A percentile compares a stretch with the other conserved stretches of the same genome.
phyloP scores from a whole-genome alignment of 257 asterid species.

The Mitragyna speciosa region DNA sequence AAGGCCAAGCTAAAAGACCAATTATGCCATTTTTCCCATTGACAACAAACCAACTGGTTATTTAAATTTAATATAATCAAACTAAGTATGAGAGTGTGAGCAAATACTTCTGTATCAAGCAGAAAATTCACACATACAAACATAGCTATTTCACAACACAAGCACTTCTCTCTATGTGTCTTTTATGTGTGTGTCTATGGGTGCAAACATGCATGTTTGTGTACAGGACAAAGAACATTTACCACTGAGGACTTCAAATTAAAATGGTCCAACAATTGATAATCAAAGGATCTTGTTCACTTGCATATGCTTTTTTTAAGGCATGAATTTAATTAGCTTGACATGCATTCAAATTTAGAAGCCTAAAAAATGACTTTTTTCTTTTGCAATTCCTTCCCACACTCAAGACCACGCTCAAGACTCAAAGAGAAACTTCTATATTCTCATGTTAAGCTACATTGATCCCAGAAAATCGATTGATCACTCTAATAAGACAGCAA shows the following conservation, averaged over 20 bases:
- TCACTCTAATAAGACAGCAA: background rate
- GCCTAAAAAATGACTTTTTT: background rate
- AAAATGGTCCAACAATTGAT: no score
- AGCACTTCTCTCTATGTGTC: background rate
- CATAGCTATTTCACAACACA: background rate
- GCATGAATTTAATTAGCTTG: background rate
- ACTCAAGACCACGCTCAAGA: background rate
- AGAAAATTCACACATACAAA: background rate
- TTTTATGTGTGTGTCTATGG: background rate
- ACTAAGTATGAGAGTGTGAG: background rate
- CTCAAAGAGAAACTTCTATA: background rate
- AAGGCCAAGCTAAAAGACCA: background rate
- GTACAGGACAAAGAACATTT: background rate
- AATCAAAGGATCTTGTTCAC: background rate
- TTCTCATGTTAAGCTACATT: background rate
- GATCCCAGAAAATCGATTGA: background rate
- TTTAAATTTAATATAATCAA: background rate
- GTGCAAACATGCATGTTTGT: no score
- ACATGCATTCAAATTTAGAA: background rate
- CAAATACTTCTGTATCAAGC: background rate
- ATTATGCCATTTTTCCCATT: background rate
- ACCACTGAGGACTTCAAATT: background rate
- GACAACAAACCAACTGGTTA: background rate
- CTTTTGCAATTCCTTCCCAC: background rate
- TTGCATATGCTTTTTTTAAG: background rate